Evolutionary conservation across 345 rosid genomes (phyloP).

Genomic region (Hypericum perforatum): DNA sequence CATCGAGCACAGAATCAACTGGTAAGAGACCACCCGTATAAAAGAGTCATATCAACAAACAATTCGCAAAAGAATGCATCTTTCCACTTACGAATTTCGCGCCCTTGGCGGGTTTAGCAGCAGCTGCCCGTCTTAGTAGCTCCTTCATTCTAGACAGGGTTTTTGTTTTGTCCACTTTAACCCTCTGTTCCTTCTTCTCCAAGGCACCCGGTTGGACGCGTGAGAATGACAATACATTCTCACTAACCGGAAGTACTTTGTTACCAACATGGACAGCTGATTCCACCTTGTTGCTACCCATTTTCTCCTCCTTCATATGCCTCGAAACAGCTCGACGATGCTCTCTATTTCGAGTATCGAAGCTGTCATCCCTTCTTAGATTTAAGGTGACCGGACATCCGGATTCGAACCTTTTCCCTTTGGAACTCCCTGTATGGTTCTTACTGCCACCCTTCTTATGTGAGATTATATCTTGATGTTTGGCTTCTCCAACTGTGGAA

Average conservation of each 20-base stretch:
- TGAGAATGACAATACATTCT: constrained; percentile 15
- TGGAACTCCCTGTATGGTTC: constrained; percentile 11
- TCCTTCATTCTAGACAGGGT: constrained; percentile 69
- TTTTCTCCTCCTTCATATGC: constrained; percentile 46
- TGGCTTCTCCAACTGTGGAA: constrained; percentile 23
- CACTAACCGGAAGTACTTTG: constrained; percentile 43
- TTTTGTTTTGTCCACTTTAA: constrained; percentile 30
- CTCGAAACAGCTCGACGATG: constrained; percentile 20
- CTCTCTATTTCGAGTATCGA: constrained; percentile 12
- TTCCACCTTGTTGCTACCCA: constrained; percentile 18
- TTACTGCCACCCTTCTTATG: constrained; percentile 12
- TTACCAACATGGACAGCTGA: constrained; percentile 26
- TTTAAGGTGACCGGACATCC: constrained; percentile 23
- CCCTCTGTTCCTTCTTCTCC: constrained; percentile 34
- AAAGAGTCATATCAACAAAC: no score
- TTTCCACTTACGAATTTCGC: constrained; percentile 50
- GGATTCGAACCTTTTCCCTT: constrained; percentile 3
- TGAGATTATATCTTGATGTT: constrained; percentile 18
- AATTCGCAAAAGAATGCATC: constrained; percentile 19
- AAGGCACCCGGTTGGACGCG: constrained; percentile 13
- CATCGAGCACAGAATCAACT: no score
- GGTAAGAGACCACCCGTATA: no score
- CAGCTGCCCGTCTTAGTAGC: constrained; percentile 68
- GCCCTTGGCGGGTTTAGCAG: constrained; percentile 59
- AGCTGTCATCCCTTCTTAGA: constrained; percentile 27